Base-by-base conservation (phyloP, 495 filamentous ascomycete genomes). In the Penicillium roqueforti region DNA sequence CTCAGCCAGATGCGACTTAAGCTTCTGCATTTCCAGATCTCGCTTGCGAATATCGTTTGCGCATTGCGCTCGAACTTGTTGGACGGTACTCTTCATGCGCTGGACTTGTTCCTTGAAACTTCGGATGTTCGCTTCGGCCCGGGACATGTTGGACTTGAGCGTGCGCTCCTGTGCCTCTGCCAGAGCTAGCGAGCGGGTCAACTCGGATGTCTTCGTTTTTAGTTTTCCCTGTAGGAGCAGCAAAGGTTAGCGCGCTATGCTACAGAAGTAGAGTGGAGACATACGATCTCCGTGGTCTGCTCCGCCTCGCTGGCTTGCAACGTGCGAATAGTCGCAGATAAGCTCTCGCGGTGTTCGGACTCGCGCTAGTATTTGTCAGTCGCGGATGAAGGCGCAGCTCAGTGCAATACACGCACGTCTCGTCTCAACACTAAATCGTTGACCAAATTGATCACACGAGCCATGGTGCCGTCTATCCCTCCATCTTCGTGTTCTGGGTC, bases 41-140 rank as follows among this genome's bases (percentile, higher is more conserved):
- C 92, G 83, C 63, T 95, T 92, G 52, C 93, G 85, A 11, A 97
- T 80, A 61, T 98, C 93, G 62, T 91, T 97, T 29, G 89, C 88
- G 68, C 90, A 96, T 60, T 92, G 85, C 5, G 85, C 81, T 38
- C 91, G 81, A 11, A 95, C 89, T 65, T 97, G 92, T 32, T 83
- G 78, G 1, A 95, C 79, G 8, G 86, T 79, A 0, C 80, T 80
- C 67, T 92, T 95, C 65, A 90, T 80, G 23, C 87, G 81, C 32
- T 80, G 80, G 41, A 89, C 79, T 63, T 97, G 90, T 25, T 96
- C 92, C 55, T 88, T 87, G 36, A 96, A 75, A 14, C 74, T 76
- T 47, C 84, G 80, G 20, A 87, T 76, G 1, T 79, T 82, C 8
- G 80, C 71, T 68, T 98, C 93, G 31, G 87, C 83, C 23, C 80